Percentiles rank a stretch among this genome's conserved stretches.
Evolutionary conservation across 164 flowering plant species (phyloP).

Genomic region (Umbellularia californica): DNA sequence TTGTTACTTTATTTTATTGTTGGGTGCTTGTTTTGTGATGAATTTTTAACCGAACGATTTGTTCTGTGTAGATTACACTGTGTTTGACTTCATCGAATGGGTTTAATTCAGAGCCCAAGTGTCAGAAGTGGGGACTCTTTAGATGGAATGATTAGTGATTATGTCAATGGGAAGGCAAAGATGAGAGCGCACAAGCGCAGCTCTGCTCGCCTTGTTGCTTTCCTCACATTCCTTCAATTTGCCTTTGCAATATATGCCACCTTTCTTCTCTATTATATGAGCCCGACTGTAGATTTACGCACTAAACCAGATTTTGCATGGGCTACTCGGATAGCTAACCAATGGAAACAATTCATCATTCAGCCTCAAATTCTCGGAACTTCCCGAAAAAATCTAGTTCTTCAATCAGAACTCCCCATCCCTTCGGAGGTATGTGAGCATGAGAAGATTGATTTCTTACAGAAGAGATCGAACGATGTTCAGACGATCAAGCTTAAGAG

Average conservation of each 20-base stretch:
- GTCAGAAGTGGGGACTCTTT: constrained; percentile 61
- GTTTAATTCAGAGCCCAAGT: constrained; percentile 30
- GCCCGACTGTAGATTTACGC: constrained; percentile 65
- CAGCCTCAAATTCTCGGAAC: constrained; percentile 43
- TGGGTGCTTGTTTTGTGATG: neutral
- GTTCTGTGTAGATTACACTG: constrained; percentile 1
- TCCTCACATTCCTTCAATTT: constrained; percentile 79
- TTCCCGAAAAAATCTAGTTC: constrained; percentile 40
- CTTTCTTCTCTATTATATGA: constrained; percentile 77
- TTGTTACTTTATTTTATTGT: neutral
- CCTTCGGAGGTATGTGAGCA: constrained; percentile 71
- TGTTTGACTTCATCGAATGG: constrained; percentile 32
- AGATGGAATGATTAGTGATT: constrained; percentile 80
- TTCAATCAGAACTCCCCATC: constrained; percentile 26
- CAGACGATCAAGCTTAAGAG: constrained; percentile 84
- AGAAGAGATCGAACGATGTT: constrained; percentile 81
- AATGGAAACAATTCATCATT: constrained; percentile 69
- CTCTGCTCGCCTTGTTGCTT: constrained; percentile 57
- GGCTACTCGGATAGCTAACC: constrained; percentile 69
- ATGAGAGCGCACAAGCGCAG: constrained; percentile 32
- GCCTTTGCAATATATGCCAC: constrained; percentile 91
- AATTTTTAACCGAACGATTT: neutral
- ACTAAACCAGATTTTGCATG: constrained; percentile 77
- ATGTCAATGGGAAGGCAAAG: constrained; percentile 57
- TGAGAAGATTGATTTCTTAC: constrained; percentile 78